Base-by-base conservation (phyloP, 345 rosid species). In the Streptanthus diversifolius region DNA sequence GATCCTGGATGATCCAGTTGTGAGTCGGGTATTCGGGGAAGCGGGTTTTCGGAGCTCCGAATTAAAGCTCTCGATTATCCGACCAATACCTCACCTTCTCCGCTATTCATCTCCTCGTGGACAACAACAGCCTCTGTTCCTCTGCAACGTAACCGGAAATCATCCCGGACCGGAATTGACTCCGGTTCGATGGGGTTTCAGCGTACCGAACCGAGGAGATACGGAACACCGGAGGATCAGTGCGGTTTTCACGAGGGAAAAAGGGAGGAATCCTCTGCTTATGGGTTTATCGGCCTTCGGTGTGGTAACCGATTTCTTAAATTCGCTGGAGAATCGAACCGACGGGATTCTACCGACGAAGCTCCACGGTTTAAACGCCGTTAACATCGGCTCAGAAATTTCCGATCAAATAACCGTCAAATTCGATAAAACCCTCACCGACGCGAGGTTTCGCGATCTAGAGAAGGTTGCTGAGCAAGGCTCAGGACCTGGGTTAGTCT, bases 11-110 rank as follows among this genome's bases (percentile, higher is more conserved):
- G 98, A 92, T 82, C 98, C 98, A 75, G 87, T 88, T 9, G 92
- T 90, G 5, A 92, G 96, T 61, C 86, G 98, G 86, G 92, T 92
- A 18, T 92, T 90, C 66, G 86, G 87, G 3, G 98, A 90, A 67
- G 87, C 95, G 22, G 98, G 98, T 47, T 90, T 90, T 43, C 88
- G 95, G 72, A 90, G 98, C 85, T 70, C 90, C 78, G 95, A 90
- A 43, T 85, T 92, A 44, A 92, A 92, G 85, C 84, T 87, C 30
- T 92, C 96, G 1, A 82, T 92, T 70, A 68, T 85, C 54, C 90
- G 98, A 0, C 98, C 98, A 0, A 80, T 88, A n/a, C 87, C 93
- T 8, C 88, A 81, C 12, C 82, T 85, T 54, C 72, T 85, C 33
- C 83, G 88, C 3, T 84, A 71, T 76, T 54, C 88, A n/a, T 81